Base-by-base conservation (phyloP, 2,329 filamentous ascomycete species). In the Celoporthe dispersa region DNA sequence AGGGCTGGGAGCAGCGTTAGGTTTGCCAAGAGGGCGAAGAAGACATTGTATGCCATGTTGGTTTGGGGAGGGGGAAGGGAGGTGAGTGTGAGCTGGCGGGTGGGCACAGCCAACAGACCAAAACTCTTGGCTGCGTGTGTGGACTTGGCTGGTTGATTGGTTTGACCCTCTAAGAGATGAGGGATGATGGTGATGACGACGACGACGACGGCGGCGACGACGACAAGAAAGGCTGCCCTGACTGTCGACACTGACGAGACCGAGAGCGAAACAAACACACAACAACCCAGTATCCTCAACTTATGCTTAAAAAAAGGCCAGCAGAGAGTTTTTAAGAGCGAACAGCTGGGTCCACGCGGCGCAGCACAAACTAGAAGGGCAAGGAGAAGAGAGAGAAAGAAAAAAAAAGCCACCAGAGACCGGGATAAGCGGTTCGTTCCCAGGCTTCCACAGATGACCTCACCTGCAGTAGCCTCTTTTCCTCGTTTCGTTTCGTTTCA, bases 1-100 rank as follows among this genome's bases (percentile, higher is more conserved):
- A 44, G n/a, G 31, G 41, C 14, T 19, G 12, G 14, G 19, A 68
- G 41, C 22, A 53, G 11, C 14, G 41, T 9, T n/a, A 9, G 9
- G 59, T 9, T 9, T 3, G 53, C 31, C 16, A 67, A n/a, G 1
- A 62, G 39, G 28, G 66, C 33, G 68, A 63, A 48, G 28, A 69
- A 61, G 48, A 66, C 35, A 25, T 31, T 64, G 39, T 28, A 51
- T 9, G 41, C 25, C 62, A 64, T 64, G 4, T 19, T 14, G 8
- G 33, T 63, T n/a, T n/a, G n/a, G n/a, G n/a, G n/a, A n/a, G n/a
- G 60, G 39, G 28, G 4, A 11, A 25, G n/a, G n/a, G 22, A 11
- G n/a, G 48, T 9, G 48, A 9, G 35, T 37, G 35, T 37, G 35
- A 37, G 35, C 4, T 37, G 35, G 35, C 9, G 9, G 48, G n/a